Base-by-base conservation (phyloP, 1,284 basidiomycete genomes). In the Marasmius sp. region DNA sequence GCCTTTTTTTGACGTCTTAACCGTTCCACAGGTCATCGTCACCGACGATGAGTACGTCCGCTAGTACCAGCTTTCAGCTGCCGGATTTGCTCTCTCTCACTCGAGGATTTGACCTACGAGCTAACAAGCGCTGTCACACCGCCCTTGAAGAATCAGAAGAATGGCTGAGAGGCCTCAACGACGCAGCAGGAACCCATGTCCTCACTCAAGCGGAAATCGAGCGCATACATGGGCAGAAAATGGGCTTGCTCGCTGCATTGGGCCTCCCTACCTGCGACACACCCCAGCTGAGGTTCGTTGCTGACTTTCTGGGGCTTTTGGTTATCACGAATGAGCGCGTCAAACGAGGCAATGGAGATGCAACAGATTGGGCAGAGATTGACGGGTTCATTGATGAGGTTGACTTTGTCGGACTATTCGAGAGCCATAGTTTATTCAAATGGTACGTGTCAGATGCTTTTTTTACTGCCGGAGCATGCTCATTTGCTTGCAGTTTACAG, bases 231-330 rank as follows among this genome's bases (percentile, higher is more conserved):
- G 36, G 65, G 8, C 52, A 73, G 58, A 87, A 85, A 67, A 71
- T 80, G 12, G 84, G 84, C 1, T 71, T 89, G 20, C 76, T 86
- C 36, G 84, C 83, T 1, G 75, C 83, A 1, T 72, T 86, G 3
- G 85, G 84, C 66, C 83, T 84, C 65, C 86, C 87, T 6, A 80
- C 74, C 3, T 83, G 81, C 66, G 86, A 88, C 66, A 70, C 73
- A n/a, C 73, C 83, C 0, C 87, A 88, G 67, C 71, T 89, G 27
- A 74, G 77, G 36, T 71, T 85, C 45, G 72, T 82, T 57, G 75
- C 80, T 18, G 82, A 88, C 64, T 80, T 86, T 61, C 68, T 83
- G 61, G 77, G 79, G 41, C 64, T 81, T 52, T 60, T 85, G 48
- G 63, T 81, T 43, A 69, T 81, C 39, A 71, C 75, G 58, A 69